A percentile compares a stretch with the other conserved stretches of the same genome.
These are phyloP conservation scores for Neospora caninum DNA, from an alignment of 169 alveolate species.

Conservation along the genomic window DNA sequence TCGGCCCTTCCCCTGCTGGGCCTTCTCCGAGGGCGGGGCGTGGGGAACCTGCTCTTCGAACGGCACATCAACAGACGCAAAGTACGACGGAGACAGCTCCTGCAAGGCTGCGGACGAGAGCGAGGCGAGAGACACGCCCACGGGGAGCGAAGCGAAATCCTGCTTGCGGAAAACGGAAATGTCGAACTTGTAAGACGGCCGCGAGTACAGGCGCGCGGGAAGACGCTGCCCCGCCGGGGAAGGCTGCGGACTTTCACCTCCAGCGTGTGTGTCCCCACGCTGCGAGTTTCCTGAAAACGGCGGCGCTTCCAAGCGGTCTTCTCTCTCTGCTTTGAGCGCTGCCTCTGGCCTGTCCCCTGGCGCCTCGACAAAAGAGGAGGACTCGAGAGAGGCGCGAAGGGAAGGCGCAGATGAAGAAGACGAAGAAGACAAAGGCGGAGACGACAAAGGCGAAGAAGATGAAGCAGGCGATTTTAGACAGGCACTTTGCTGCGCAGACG, in stretches of 20 bases:
- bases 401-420: neutral
- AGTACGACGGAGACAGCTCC: neutral
- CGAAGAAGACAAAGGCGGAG: neutral
- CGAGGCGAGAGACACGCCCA: neutral
- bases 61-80: neutral
- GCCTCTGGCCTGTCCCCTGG: too few species aligned
- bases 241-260: too few species aligned
- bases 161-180: neutral
- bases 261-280: too few species aligned
- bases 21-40: neutral
- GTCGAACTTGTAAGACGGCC: neutral
- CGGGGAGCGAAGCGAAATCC: neutral
- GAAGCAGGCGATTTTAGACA: too few species aligned
- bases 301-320: too few species aligned
- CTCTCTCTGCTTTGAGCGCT: too few species aligned
- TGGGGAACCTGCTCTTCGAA: slow-evolving; percentile 24
- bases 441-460: too few species aligned
- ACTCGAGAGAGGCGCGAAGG: neutral
- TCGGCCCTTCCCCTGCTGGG: neutral
- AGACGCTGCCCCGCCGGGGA: too few species aligned
- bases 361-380: too few species aligned
- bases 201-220: neutral
- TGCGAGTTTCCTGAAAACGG: too few species aligned
- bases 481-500: too few species aligned
- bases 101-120: neutral